phyloP scores from a whole-genome alignment of 2,329 filamentous ascomycete species.

The Pestalotiopsis sp. region DNA sequence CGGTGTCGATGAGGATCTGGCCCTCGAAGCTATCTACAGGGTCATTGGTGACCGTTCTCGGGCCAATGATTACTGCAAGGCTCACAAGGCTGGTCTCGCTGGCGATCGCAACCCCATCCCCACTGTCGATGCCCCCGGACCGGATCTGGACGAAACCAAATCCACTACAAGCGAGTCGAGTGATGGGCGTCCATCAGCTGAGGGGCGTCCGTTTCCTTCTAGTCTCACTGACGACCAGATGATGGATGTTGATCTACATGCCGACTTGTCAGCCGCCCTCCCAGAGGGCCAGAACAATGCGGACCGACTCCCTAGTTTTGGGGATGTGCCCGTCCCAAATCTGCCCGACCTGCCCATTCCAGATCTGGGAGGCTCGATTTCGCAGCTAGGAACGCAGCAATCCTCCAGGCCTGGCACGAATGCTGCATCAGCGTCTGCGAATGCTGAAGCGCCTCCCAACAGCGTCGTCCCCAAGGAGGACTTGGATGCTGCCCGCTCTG shows the following conservation, averaged over 20 bases:
- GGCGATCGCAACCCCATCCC: constrained; percentile 71
- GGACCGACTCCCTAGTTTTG: constrained; percentile 15
- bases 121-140: constrained; percentile 49
- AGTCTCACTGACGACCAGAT: constrained; percentile 23
- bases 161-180: neutral
- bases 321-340: no score
- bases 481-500: constrained; percentile 73
- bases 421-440: constrained; percentile 17
- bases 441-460: constrained; percentile 20
- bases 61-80: constrained; percentile 75
- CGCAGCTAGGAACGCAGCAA: constrained; percentile 14
- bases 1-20: constrained; percentile 56
- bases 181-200: neutral
- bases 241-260: constrained; percentile 29
- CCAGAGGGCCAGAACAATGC: constrained; percentile 27
- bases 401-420: constrained; percentile 25
- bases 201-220: constrained; percentile 9
- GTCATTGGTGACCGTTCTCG: constrained; percentile 67
- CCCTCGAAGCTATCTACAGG: constrained; percentile 79
- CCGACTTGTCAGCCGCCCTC: constrained; percentile 24
- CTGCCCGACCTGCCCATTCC: no score
- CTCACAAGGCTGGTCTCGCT: constrained; percentile 58
- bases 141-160: constrained; percentile 16
- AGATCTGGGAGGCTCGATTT: neutral
- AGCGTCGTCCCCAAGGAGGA: constrained; percentile 70